Base-by-base conservation (phyloP, 2,329 filamentous ascomycete species). In the Aspergillus phoenicis region DNA sequence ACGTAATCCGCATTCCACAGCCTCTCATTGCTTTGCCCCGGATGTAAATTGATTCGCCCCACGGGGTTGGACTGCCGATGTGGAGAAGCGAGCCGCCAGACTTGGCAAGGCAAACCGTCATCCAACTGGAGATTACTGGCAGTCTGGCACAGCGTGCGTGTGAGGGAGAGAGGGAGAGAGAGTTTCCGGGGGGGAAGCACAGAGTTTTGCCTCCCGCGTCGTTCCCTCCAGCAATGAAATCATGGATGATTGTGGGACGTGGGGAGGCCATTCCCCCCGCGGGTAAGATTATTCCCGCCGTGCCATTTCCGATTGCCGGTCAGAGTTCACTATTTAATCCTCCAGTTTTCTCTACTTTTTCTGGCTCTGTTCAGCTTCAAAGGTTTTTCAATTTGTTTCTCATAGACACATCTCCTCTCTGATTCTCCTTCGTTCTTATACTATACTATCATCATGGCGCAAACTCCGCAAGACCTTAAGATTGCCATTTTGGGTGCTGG, bases 401-500 rank as follows among this genome's bases (percentile, higher is more conserved):
- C 8, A 10, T 8, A 41, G 15, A 58, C n/a, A 28, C 8, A 22
- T 43, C 48, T 58, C 45, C 47, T 41, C 45, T 51, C 43, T 36
- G 28, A 30, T 15, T 36, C 33, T 36, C 11, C 33, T 36, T 13
- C 13, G 22, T 30, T 17, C 15, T 10, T 15, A n/a, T 53, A 28
- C 24, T 2, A 45, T 36, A 24, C 33, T n/a, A 52, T 39, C 52
- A 63, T 47, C 57, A 75, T 75, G 73, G 51, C 66, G 15, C 64
- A 67, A 49, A 38, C 66, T 36, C 69, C 69, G 30, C 70, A 75
- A 59, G 70, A 75, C 58, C 65, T 80, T 26, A 77, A 77, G 58
- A 74, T 82, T 71, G 75, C 81, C 71, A 73, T 83, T 66, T 68
- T 83, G 60, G 71, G 83, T 71, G 83, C 83, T 26, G 83, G 66